Evolutionary conservation across 257 asterid genomes (phyloP).

Genomic region (Nicotiana knightiana): DNA sequence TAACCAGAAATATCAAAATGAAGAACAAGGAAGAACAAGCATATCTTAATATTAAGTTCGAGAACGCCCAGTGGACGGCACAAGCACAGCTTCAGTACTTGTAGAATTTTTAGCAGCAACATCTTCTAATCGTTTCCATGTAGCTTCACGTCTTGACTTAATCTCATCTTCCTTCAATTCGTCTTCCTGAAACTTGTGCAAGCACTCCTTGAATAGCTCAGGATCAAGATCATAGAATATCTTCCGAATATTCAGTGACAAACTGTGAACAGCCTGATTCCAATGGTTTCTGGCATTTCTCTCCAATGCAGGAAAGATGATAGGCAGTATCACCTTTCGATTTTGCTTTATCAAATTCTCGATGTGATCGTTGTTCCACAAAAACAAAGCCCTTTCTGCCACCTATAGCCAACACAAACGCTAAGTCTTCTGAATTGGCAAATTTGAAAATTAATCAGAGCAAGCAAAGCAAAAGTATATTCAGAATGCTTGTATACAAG

Average conservation of each 20-base stretch:
- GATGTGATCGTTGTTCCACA: constrained; percentile 83
- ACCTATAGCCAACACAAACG: constrained; percentile 34
- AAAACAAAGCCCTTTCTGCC: constrained; percentile 74
- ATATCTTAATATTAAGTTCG: constrained; percentile 15
- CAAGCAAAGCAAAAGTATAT: background rate
- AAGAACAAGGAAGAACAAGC: background rate
- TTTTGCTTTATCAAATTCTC: constrained; percentile 67
- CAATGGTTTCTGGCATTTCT: constrained; percentile 70
- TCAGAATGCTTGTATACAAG: background rate
- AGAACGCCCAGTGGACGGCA: constrained; percentile 28
- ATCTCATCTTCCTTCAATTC: constrained; percentile 48
- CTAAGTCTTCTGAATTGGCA: background rate
- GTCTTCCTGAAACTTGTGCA: constrained; percentile 58
- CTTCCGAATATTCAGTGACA: constrained; percentile 64
- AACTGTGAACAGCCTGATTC: constrained; percentile 76
- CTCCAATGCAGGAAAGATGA: constrained; percentile 76
- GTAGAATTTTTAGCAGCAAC: constrained; percentile 46
- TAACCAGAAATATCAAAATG: background rate
- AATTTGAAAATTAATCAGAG: background rate
- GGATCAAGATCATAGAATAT: constrained; percentile 72
- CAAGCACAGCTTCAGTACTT: constrained; percentile 50
- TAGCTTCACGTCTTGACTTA: constrained; percentile 50
- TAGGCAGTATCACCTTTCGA: constrained; percentile 63
- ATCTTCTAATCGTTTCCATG: constrained; percentile 66
- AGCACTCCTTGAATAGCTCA: constrained; percentile 67